Conservation (phyloP, 768 basidiomycete genomes). For the Paxillus rubicundulus region DNA sequence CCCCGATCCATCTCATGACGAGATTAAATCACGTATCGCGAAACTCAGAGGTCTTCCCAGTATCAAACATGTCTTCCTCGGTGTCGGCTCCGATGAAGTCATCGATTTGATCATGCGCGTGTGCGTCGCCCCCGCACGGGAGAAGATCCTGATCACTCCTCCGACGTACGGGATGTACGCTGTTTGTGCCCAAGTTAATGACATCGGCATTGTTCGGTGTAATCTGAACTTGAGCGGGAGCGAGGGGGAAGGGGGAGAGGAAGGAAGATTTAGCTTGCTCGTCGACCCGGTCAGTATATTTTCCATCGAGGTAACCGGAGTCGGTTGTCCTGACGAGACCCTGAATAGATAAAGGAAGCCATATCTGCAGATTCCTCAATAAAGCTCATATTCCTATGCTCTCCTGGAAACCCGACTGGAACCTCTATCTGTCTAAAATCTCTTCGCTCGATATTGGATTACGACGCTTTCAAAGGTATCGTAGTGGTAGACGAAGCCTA, state of each 20-base stretch:
- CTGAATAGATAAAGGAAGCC: conserved; percentile 63
- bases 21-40: conserved; percentile 76
- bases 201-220: conserved; percentile 77
- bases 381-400: conserved; percentile 93
- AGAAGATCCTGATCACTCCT: conserved; percentile 85
- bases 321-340: conserved; percentile 1
- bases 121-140: conserved; percentile 72
- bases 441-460: conserved; percentile 69
- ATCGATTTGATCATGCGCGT: conserved; percentile 94
- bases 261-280: conserved; percentile 68
- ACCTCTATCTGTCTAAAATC: conserved; percentile 74
- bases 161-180: conserved; percentile 99
- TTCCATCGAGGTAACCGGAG: not conserved
- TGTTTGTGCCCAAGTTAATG: conserved; percentile 94
- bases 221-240: conserved; percentile 59
- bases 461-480: conserved; percentile 82
- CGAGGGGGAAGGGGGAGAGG: conserved; percentile 70
- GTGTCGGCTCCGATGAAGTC: conserved; percentile 95
- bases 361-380: conserved; percentile 71
- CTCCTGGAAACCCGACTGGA: conserved; percentile 96
- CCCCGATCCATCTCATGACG: conserved; percentile 85
- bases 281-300: conserved; percentile 63
- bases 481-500: conserved; percentile 97
- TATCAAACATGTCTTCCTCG: conserved; percentile 77
- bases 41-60: conserved; percentile 65